Percentiles rank a stretch among this genome's conserved stretches.
phyloP scores from a whole-genome alignment of 495 filamentous ascomycete species.

The Clohesyomyces aquaticus region DNA sequence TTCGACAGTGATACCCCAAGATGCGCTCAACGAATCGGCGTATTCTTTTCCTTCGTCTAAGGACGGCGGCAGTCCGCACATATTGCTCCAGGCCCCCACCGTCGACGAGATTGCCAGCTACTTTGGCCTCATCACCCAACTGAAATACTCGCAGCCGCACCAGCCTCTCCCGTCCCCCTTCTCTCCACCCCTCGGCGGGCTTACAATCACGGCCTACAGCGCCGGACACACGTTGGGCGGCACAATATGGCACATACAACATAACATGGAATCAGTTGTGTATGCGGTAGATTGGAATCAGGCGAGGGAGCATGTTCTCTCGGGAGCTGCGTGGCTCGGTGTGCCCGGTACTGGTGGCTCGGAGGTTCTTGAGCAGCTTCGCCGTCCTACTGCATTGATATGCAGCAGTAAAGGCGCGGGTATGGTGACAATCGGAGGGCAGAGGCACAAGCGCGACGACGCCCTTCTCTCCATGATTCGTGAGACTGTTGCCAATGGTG shows the following conservation, averaged over 20 bases:
- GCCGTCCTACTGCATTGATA: slow-evolving; percentile 89
- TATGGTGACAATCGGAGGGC: slow-evolving; percentile 67
- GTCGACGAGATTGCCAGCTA: slow-evolving; percentile 87
- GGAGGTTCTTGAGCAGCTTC: slow-evolving; percentile 89
- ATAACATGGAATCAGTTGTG: slow-evolving; percentile 94
- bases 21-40: slow-evolving; percentile 68
- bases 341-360: slow-evolving; percentile 78
- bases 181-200: slow-evolving; percentile 84
- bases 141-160: slow-evolving; percentile 97
- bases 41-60: slow-evolving; percentile 49
- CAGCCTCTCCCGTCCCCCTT: slow-evolving; percentile 83
- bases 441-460: slow-evolving; percentile 80
- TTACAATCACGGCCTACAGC: slow-evolving; percentile 95
- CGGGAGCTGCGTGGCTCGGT: slow-evolving; percentile 91
- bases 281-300: slow-evolving; percentile 99
- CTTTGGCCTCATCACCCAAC: slow-evolving; percentile 86
- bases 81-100: slow-evolving; percentile 80
- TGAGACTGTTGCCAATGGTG: slow-evolving; percentile 75
- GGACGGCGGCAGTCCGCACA: slow-evolving; percentile 48
- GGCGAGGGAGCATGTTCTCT: slow-evolving; percentile 85
- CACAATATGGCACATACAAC: slow-evolving; percentile 98
- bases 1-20: slow-evolving; percentile 71
- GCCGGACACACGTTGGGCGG: slow-evolving; percentile 94
- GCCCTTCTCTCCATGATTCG: slow-evolving; percentile 78
- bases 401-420: slow-evolving; percentile 85